A percentile compares a stretch with the other conserved stretches of the same genome.
These are phyloP conservation scores for Chimonanthus salicifolius DNA, from an alignment of 164 flowering plant genomes.

Conservation along the genomic window DNA sequence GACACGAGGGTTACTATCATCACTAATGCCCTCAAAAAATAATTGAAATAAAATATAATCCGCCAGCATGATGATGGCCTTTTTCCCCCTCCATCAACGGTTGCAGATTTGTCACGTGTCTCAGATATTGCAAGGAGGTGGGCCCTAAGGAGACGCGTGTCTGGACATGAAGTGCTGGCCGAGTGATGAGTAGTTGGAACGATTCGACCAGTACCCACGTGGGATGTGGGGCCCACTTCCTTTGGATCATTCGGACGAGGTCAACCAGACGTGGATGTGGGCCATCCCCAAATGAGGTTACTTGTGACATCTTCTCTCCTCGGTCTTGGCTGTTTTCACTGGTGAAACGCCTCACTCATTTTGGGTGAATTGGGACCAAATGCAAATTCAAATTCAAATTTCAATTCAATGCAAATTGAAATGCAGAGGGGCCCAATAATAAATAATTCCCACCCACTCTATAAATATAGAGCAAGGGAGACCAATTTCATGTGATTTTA, in stretches of 20 bases:
- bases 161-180: no score
- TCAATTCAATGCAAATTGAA: constrained; percentile 5
- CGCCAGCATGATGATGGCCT: no score
- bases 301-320: no score
- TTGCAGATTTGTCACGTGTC: no score
- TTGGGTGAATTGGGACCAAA: background rate
- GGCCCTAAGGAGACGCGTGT: no score
- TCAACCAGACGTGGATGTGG: background rate
- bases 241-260: background rate
- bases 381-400: background rate
- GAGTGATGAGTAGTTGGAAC: background rate
- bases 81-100: no score
- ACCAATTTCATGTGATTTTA: background rate
- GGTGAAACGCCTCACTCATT: background rate
- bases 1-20: no score
- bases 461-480: constrained; percentile 1
- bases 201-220: background rate
- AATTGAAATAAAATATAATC: no score
- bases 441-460: background rate
- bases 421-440: background rate
- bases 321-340: no score
- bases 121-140: no score
- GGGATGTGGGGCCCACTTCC: background rate
- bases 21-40: no score
- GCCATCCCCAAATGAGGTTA: background rate